A percentile compares a stretch with the other conserved stretches of the same genome.
Conservation (phyloP, 1,139 yeast species). For the Pichia sp. region DNA sequence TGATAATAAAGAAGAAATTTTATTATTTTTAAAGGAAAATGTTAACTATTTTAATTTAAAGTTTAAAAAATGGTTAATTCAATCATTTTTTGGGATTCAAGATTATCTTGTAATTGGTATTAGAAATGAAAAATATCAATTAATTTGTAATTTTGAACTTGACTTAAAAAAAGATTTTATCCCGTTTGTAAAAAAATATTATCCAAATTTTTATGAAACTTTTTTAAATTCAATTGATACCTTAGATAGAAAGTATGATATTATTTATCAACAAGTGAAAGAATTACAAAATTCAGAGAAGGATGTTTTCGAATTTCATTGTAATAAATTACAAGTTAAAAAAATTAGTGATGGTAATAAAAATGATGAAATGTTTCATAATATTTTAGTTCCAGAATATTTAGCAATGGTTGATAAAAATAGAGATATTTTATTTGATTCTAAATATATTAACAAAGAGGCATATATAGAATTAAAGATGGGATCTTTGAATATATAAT, state of each 20-base stretch:
- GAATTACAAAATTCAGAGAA: constrained; percentile 1
- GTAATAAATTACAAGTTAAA: background rate
- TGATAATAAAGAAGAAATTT: background rate
- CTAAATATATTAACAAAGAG: background rate
- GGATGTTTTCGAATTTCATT: constrained; percentile 4
- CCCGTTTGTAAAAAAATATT: constrained; percentile 10
- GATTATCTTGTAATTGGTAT: constrained; percentile 17
- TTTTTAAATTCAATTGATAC: constrained; percentile 5
- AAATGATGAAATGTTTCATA: background rate
- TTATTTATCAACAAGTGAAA: constrained; percentile 3
- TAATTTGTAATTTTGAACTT: constrained; percentile 8
- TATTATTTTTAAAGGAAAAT: constrained; percentile 3
- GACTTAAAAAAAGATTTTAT: constrained; percentile 11
- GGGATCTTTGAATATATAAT: too few relatives aligned
- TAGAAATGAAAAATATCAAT: constrained; percentile 6
- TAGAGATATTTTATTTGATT: background rate
- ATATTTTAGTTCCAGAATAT: constrained; percentile 7
- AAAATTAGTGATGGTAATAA: too few relatives aligned
- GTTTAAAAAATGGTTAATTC: constrained; percentile 16
- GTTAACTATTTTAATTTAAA: constrained; percentile 5
- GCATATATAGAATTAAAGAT: background rate
- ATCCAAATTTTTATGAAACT: constrained; percentile 1
- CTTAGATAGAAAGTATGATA: background rate
- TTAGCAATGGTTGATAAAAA: background rate
- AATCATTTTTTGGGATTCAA: constrained; percentile 17